A percentile compares a stretch with the other conserved stretches of the same genome.
These are phyloP conservation scores for Ramaria rubella DNA, from an alignment of 768 basidiomycete species.

Conservation along the genomic window DNA sequence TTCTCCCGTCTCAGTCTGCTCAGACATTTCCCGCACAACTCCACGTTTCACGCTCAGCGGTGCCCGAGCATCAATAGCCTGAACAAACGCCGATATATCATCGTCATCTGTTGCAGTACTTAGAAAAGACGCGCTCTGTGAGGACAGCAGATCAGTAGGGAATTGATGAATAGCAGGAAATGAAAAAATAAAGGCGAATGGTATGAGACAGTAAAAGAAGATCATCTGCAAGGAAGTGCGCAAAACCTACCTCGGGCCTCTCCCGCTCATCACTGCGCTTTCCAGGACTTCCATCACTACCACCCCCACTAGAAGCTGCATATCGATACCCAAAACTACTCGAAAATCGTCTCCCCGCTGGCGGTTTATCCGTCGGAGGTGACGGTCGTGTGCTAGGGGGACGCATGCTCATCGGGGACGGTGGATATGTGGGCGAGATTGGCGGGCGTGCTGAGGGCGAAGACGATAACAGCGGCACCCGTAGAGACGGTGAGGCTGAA, in stretches of 20 bases:
- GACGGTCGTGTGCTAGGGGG: constrained; percentile 33
- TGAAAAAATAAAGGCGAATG: neutral
- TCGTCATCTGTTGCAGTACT: constrained; percentile 58
- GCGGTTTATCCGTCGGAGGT: constrained; percentile 27
- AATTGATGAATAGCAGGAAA: neutral
- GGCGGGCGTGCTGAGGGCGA: neutral
- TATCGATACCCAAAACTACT: constrained; percentile 76
- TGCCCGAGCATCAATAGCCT: constrained; percentile 66
- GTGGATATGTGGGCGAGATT: neutral
- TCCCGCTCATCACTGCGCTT: constrained; percentile 27
- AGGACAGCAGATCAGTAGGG: neutral
- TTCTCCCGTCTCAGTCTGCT: constrained; percentile 10
- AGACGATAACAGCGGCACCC: neutral
- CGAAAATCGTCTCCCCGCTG: constrained; percentile 61
- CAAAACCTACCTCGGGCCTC: neutral
- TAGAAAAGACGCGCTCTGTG: constrained; percentile 38
- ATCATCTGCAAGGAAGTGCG: neutral
- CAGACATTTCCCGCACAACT: neutral
- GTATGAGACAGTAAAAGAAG: neutral
- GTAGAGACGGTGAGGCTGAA: neutral
- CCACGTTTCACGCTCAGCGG: constrained; percentile 37
- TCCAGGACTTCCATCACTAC: constrained; percentile 26
- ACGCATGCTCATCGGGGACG: constrained; percentile 2
- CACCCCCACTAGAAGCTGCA: constrained; percentile 22
- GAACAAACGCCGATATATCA: constrained; percentile 71